Conservation (phyloP, 495 filamentous ascomycete genomes). For the Viridothelium virens region DNA sequence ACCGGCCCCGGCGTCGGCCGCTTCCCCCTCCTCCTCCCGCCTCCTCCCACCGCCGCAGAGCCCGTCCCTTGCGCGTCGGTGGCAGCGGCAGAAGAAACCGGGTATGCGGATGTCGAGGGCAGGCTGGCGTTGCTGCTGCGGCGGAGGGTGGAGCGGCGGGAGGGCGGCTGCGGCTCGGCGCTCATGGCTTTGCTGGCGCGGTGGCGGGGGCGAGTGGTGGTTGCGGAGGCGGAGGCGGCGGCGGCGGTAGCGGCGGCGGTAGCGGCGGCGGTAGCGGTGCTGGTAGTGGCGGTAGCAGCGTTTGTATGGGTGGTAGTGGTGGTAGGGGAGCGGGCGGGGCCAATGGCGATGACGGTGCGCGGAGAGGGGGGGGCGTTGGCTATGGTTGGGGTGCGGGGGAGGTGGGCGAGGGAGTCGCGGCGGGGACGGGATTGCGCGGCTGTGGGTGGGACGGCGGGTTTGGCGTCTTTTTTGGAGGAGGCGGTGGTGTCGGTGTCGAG, state of each 20-base stretch:
- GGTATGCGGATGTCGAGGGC: conserved; percentile 21
- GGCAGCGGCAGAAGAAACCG: too few species aligned
- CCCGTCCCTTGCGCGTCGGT: conserved; percentile 13
- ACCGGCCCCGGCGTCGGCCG: conserved; percentile 72
- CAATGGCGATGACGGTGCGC: neutral
- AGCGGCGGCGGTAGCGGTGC: neutral
- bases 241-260: conserved; percentile 15
- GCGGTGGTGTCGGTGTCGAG: neutral
- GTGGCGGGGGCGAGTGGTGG: conserved; percentile 16
- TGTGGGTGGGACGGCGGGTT: conserved; percentile 18
- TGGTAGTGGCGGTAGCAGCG: conserved; percentile 14
- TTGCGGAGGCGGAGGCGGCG: conserved; percentile 14
- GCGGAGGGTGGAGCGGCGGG: conserved; percentile 26
- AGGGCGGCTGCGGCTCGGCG: conserved; percentile 32
- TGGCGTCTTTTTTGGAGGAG: conserved; percentile 15
- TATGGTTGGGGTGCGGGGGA: too few species aligned
- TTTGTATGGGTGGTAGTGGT: neutral
- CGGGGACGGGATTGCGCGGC: conserved; percentile 11
- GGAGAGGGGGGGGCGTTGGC: too few species aligned
- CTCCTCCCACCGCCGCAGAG: conserved; percentile 9
- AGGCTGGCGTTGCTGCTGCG: conserved; percentile 31
- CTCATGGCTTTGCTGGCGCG: conserved; percentile 31
- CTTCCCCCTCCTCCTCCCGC: conserved; percentile 43
- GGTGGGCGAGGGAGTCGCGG: conserved; percentile 7
- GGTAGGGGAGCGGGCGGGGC: neutral